Evolutionary conservation across 2,329 filamentous ascomycete species (phyloP), one percentile per base, ranked within the genome.

Genomic region (Aureobasidium sp.): DNA sequence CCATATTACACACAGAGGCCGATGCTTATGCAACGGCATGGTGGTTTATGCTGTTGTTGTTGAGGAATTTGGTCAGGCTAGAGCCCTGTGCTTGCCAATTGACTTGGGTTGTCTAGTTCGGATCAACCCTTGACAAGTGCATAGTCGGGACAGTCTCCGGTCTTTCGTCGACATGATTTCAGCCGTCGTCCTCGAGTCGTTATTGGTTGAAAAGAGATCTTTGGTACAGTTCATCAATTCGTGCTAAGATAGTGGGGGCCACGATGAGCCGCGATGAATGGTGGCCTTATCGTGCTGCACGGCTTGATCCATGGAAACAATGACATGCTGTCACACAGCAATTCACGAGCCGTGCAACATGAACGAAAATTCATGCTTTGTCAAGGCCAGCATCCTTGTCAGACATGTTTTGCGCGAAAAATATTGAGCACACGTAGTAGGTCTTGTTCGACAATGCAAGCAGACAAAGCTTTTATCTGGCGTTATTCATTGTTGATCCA

Each of bases 311-410:
- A 44, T 36, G 29, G 53, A 36, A 36, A 9, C 24, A 17, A 34
- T 55, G 51, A 46, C 41, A 57, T 36, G 29, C 39, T 17, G 53
- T 57, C 39, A 57, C 53, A 44, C 53, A 57, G n/a, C 29, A 6
- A 5, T 7, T 20, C 29, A 5, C 52, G 52, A 20, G 52, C 39
- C 34, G 37, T 29, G 39, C 37, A 26, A 36, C 53, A 32, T 15
- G 27, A 26, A 29, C n/a, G 29, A 39, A 17, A 26, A 12, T 9
- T n/a, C 20, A 36, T 34, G 37, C 53, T 57, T 57, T 46, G 24
- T 32, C 29, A n/a, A 57, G 36, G 29, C 41, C n/a, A 20, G 5
- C 53, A 46, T 36, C 39, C 53, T 36, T 57, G 53, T 57, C 53
- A 46, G n/a, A 56, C 32, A 34, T 7, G 32, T 10, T 9, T 34